Percentiles rank a stretch among this genome's conserved stretches.
phyloP scores from a whole-genome alignment of 257 asterid species.

The Echium plantagineum region DNA sequence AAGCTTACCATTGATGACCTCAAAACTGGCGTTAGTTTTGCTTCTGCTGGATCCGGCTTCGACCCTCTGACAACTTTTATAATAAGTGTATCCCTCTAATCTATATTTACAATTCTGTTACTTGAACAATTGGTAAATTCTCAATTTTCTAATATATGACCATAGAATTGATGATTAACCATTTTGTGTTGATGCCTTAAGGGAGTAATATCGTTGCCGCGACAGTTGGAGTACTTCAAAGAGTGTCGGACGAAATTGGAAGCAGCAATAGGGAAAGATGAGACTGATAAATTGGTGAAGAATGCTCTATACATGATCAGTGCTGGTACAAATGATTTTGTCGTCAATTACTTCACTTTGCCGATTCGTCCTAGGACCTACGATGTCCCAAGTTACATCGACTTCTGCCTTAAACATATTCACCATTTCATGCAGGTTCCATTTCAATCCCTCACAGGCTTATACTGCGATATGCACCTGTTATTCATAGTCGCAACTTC shows the following conservation, averaged over 20 bases:
- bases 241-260: slow-evolving; percentile 33
- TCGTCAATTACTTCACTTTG: slow-evolving; percentile 39
- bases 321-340: slow-evolving; percentile 80
- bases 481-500: too few species aligned
- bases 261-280: slow-evolving; percentile 36
- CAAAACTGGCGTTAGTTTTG: slow-evolving; percentile 70
- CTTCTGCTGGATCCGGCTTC: slow-evolving; percentile 81
- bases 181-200: slow-evolving; percentile 7
- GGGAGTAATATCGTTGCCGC: slow-evolving; percentile 44
- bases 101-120: too few species aligned
- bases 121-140: too few species aligned
- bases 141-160: too few species aligned
- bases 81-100: slow-evolving; percentile 25
- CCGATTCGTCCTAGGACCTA: slow-evolving; percentile 47
- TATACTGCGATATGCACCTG: too few species aligned
- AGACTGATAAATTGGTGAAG: slow-evolving; percentile 22
- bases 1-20: slow-evolving; percentile 38
- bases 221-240: slow-evolving; percentile 41
- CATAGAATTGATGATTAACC: not conserved
- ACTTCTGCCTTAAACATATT: slow-evolving; percentile 27
- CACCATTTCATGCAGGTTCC: slow-evolving; percentile 45
- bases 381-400: slow-evolving; percentile 33
- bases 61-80: slow-evolving; percentile 58
- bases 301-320: slow-evolving; percentile 47
- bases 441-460: not conserved